phyloP scores from a whole-genome alignment of 208 protist species.

The Leishmania arabica region DNA sequence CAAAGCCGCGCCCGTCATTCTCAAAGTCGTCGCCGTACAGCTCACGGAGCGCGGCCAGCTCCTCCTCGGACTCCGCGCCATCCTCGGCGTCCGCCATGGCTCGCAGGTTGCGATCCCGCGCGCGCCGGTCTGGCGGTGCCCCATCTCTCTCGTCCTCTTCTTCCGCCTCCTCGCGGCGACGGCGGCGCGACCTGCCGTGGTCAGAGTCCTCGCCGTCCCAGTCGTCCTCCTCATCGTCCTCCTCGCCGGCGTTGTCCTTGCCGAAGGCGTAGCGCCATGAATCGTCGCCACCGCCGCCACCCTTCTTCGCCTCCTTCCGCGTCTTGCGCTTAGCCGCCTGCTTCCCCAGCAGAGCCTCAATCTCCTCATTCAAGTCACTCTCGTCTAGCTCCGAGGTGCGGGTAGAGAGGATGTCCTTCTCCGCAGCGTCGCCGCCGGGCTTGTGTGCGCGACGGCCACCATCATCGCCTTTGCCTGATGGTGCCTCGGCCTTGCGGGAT shows the following conservation, averaged over 20 bases:
- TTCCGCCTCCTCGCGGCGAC: constrained; percentile 31
- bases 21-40: constrained; percentile 92
- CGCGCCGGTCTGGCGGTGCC: constrained; percentile 3
- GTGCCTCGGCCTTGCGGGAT: neutral
- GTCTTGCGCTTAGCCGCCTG: constrained; percentile 23
- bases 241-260: constrained; percentile 43
- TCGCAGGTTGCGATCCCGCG: constrained; percentile 38
- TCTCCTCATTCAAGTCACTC: constrained; percentile 88
- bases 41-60: constrained; percentile 78
- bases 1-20: constrained; percentile 54
- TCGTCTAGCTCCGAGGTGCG: constrained; percentile 58
- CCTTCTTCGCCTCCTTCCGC: constrained; percentile 27
- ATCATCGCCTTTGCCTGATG: neutral
- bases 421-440: constrained; percentile 7
- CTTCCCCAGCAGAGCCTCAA: constrained; percentile 51
- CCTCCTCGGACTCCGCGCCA: constrained; percentile 54
- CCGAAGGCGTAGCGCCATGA: constrained; percentile 89
- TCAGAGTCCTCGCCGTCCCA: constrained; percentile 41
- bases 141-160: constrained; percentile 36
- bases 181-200: constrained; percentile 29
- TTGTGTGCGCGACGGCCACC: constrained; percentile 14
- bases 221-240: constrained; percentile 45
- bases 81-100: constrained; percentile 50
- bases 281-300: constrained; percentile 26
- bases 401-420: constrained; percentile 27